phyloP scores from a whole-genome alignment of 345 rosid genomes.

The Gossypium raimondii region DNA sequence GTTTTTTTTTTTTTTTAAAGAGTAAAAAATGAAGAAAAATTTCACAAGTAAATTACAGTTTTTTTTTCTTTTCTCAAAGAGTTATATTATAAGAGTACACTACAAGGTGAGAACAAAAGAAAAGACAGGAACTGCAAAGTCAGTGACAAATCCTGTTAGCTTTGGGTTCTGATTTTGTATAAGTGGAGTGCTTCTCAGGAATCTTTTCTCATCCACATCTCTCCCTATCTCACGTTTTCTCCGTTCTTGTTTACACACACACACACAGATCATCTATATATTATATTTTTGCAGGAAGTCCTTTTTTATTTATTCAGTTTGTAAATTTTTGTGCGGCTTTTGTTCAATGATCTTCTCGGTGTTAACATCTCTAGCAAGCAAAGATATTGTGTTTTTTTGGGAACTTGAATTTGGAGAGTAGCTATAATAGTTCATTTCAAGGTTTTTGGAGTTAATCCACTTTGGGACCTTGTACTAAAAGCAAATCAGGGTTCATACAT shows the following conservation, averaged over 20 bases:
- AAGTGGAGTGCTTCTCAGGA: constrained; percentile 31
- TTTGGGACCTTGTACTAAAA: neutral
- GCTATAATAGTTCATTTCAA: constrained; percentile 13
- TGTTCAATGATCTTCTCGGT: constrained; percentile 25
- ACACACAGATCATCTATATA: neutral
- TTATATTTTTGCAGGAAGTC: neutral
- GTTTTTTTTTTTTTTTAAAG: neutral
- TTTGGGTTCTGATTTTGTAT: constrained; percentile 29
- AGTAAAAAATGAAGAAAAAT: neutral
- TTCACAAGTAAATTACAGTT: constrained; percentile 16
- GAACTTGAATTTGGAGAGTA: neutral
- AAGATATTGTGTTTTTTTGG: neutral
- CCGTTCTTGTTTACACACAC: neutral
- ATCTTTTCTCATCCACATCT: constrained; percentile 32
- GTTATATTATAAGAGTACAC: neutral
- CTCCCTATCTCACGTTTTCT: constrained; percentile 10
- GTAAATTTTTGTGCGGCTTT: constrained; percentile 13
- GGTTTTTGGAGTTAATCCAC: constrained; percentile 21
- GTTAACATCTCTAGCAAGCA: constrained; percentile 20
- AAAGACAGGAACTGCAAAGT: constrained; percentile 54
- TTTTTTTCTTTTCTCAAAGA: neutral
- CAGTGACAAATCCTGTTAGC: constrained; percentile 29
- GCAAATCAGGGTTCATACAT: constrained; percentile 35
- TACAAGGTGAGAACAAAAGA: constrained; percentile 30
- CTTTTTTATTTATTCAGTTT: neutral